phyloP scores from a whole-genome alignment of 2,329 filamentous ascomycete species.

The Penicillium sp. region DNA sequence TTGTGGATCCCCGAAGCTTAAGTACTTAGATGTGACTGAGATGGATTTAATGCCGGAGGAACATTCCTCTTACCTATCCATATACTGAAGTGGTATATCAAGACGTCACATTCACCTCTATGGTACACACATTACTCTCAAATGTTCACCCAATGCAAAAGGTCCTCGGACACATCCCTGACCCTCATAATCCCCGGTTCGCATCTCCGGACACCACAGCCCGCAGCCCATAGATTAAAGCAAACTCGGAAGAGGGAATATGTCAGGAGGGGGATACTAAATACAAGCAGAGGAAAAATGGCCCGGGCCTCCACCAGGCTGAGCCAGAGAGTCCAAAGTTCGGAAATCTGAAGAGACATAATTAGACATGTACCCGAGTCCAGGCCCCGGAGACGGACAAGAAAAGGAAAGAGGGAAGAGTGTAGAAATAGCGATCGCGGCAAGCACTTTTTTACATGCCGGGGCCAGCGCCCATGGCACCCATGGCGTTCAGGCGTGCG shows the following conservation, averaged over 20 bases:
- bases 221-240: slow-evolving; percentile 5
- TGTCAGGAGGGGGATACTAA: slow-evolving; percentile 24
- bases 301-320: slow-evolving; percentile 11
- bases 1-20: background rate
- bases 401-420: slow-evolving; percentile 17
- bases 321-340: slow-evolving; percentile 13
- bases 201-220: slow-evolving; percentile 13
- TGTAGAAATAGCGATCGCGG: slow-evolving; percentile 3
- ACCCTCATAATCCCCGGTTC: slow-evolving; percentile 6
- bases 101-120: slow-evolving; percentile 24
- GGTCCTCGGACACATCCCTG: slow-evolving; percentile 6
- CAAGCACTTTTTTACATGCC: slow-evolving; percentile 31
- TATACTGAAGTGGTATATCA: slow-evolving; percentile 1
- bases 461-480: slow-evolving; percentile 36
- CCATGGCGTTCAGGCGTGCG: slow-evolving; percentile 63
- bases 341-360: slow-evolving; percentile 13
- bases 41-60: too few species aligned
- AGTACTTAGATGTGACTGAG: background rate
- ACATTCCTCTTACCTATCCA: background rate
- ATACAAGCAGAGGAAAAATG: slow-evolving; percentile 27
- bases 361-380: slow-evolving; percentile 16
- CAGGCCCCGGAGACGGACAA: slow-evolving; percentile 15
- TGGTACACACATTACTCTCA: slow-evolving; percentile 27
- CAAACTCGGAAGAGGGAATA: slow-evolving; percentile 20
- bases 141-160: slow-evolving; percentile 16